Conservation (phyloP, 1,139 yeast genomes). For the Sugiyamaella pinicola region DNA sequence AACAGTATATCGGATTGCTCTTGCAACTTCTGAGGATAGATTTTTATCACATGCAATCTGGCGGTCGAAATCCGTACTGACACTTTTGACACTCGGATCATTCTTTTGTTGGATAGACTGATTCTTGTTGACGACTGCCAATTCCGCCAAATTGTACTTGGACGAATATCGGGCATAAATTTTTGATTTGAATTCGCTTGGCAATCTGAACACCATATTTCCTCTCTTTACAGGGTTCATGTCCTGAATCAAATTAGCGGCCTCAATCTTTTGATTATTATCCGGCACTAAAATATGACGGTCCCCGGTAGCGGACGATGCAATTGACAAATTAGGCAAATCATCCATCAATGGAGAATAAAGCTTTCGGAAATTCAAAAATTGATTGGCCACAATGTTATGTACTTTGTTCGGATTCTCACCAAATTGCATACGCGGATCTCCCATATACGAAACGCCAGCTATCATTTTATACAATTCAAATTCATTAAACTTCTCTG, state of each 20-base stretch:
- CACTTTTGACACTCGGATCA: conserved; percentile 14
- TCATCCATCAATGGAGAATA: conserved; percentile 69
- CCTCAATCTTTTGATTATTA: conserved; percentile 28
- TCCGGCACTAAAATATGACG: conserved; percentile 27
- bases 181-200: conserved; percentile 53
- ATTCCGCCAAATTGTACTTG: conserved; percentile 19
- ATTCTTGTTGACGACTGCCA: conserved; percentile 17
- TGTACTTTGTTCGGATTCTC: conserved; percentile 88
- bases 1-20: conserved; percentile 61
- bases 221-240: conserved; percentile 43
- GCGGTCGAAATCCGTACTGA: conserved; percentile 40
- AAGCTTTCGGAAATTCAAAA: conserved; percentile 63
- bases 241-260: conserved; percentile 43
- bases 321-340: conserved; percentile 42
- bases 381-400: conserved; percentile 83
- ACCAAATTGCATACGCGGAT: conserved; percentile 81
- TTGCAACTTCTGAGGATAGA: conserved; percentile 47
- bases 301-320: conserved; percentile 28
- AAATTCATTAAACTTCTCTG: conserved; percentile 57
- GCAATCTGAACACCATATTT: conserved; percentile 49
- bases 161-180: conserved; percentile 48
- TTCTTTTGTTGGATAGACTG: conserved; percentile 6
- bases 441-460: conserved; percentile 84
- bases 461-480: conserved; percentile 78
- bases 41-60: conserved; percentile 47